Percentiles rank a stretch among this genome's conserved stretches.
phyloP scores from a whole-genome alignment of 768 basidiomycete species.

The Pisolithus tinctorius region DNA sequence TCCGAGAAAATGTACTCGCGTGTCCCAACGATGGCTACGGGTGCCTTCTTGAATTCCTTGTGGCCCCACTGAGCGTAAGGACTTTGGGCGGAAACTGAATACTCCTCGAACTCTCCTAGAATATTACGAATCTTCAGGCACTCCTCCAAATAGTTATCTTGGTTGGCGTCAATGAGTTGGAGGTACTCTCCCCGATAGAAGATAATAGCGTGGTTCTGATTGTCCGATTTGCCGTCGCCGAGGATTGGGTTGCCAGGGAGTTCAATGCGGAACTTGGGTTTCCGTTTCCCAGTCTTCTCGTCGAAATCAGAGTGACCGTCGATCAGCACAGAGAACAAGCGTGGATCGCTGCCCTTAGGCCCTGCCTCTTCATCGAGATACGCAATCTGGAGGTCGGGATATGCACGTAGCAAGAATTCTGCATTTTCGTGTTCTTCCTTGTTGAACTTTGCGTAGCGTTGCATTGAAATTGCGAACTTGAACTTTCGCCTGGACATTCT shows the following conservation, averaged over 20 bases:
- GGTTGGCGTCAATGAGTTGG: conserved; percentile 98
- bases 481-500: conserved; percentile 97
- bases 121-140: conserved; percentile 98
- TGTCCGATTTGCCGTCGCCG: conserved; percentile 98
- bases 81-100: conserved; percentile 81
- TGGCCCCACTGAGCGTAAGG: conserved; percentile 96
- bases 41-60: conserved; percentile 83
- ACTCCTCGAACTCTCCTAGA: conserved; percentile 96
- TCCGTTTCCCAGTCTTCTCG: conserved; percentile 78
- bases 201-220: conserved; percentile 98
- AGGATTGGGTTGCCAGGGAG: conserved; percentile 98
- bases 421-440: conserved; percentile 99
- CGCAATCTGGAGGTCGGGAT: conserved; percentile 97
- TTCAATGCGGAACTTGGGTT: conserved; percentile 97
- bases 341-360: conserved; percentile 81
- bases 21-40: conserved; percentile 96
- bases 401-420: conserved; percentile 94
- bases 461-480: conserved; percentile 98
- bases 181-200: conserved; percentile 99
- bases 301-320: conserved; percentile 97
- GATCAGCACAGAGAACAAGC: conserved; percentile 88
- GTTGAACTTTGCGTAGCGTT: conserved; percentile 98
- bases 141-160: conserved; percentile 99
- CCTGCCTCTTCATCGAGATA: conserved; percentile 95
- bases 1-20: conserved; percentile 99